Evolutionary conservation across 1,284 basidiomycete genomes (phyloP).

Genomic region (Cystobasidiaceae sp.): DNA sequence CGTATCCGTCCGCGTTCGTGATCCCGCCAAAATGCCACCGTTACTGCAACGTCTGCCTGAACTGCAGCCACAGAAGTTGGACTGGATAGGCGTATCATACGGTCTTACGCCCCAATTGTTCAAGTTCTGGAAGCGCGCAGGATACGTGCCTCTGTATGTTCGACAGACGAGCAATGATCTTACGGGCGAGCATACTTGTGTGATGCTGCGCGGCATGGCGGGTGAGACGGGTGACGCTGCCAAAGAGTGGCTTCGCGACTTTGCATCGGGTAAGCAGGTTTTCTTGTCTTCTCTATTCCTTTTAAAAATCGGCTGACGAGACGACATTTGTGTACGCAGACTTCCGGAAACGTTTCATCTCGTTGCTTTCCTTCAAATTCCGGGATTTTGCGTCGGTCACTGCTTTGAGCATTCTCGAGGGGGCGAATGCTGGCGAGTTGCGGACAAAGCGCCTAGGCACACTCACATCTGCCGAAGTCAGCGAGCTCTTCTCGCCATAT

Average conservation of each 20-base stretch:
- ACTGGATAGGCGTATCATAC: constrained; percentile 95
- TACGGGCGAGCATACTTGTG: constrained; percentile 93
- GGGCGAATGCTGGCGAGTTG: constrained; percentile 58
- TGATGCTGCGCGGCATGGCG: constrained; percentile 79
- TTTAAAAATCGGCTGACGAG: too few species aligned
- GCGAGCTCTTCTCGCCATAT: constrained; percentile 74
- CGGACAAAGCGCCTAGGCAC: constrained; percentile 47
- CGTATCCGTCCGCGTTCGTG: constrained; percentile 59
- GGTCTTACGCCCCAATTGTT: constrained; percentile 85
- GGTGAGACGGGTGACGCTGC: constrained; percentile 51
- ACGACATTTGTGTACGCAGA: constrained; percentile 61
- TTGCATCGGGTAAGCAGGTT: constrained; percentile 58
- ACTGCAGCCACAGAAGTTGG: constrained; percentile 80
- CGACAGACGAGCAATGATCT: constrained; percentile 90
- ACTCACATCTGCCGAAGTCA: constrained; percentile 63
- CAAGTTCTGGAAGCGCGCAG: constrained; percentile 93
- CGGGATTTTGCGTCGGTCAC: constrained; percentile 83
- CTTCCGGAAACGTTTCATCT: constrained; percentile 85
- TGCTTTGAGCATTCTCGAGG: constrained; percentile 82
- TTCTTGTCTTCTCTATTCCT: too few species aligned
- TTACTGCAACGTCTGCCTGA: constrained; percentile 86
- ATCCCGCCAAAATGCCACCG: constrained; percentile 79
- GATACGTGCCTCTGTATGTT: constrained; percentile 85
- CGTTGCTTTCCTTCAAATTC: constrained; percentile 88
- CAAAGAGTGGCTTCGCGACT: constrained; percentile 76